Evolutionary conservation across 306 rosid genomes (phyloP), one percentile per base, ranked within the genome.

Genomic region (Rosa persica): DNA sequence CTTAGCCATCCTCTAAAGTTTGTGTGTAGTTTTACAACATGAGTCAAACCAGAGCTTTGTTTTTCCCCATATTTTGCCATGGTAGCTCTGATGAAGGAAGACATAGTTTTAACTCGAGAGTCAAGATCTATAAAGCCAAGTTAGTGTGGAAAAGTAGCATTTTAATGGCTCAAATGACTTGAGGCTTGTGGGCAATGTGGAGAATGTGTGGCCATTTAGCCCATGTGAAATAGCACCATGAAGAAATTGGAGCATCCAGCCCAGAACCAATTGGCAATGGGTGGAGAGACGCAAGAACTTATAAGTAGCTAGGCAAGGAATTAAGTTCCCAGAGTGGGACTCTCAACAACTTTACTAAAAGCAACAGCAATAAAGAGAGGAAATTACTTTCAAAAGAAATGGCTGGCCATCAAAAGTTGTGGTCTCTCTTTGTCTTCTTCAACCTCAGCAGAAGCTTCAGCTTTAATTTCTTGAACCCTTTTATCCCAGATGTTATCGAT

Each of bases 401-500:
- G 98, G 86, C 91, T 83, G 40, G 97, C 93, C 90, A 92, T 85
- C 87, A 94, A 82, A 84, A 94, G 95, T 76, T 94, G 97, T 36
- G 98, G 98, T 70, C 83, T 87, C 82, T 94, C 90, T 76, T 83
- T 80, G 79, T 90, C 92, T 87, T 92, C 97, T 88, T 92, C 93
- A 78, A 89, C 86, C 89, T 83, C 92, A 55, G 75, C 85, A 2
- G 87, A 83, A 68, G 88, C 89, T 72, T 89, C 93, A 42, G 88
- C 91, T 86, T 55, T 90, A 66, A 92, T 86, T 68, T 90, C 90
- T 80, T 92, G 78, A 80, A 89, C 85, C 83, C 87, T 89, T 81
- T 87, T 88, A 82, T 94, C 97, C 97, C 97, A 89, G 54, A 94
- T 90, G 79, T 84, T 86, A 82, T 94, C 98, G 64, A 94, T 89